Evolutionary conservation across 352 stramenopile species (phyloP).

Genomic region (Globisporangium iwayamae): DNA sequence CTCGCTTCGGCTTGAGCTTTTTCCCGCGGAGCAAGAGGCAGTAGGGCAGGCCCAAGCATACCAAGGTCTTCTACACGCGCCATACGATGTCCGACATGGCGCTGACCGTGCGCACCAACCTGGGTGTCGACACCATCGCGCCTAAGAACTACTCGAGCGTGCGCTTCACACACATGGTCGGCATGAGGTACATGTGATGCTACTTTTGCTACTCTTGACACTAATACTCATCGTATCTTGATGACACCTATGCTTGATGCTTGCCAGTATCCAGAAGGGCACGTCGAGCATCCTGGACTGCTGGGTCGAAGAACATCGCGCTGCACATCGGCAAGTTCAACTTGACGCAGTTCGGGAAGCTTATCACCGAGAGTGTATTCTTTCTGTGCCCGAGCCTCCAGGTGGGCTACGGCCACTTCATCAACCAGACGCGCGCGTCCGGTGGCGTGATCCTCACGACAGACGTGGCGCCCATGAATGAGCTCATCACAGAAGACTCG

Average conservation of each 20-base stretch:
- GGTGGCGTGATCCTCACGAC: slow-evolving; percentile 49
- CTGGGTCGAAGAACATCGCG: slow-evolving; percentile 33
- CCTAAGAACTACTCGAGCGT: slow-evolving; percentile 41
- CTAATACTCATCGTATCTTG: no score
- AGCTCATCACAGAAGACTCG: slow-evolving; percentile 40
- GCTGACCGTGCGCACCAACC: slow-evolving; percentile 17
- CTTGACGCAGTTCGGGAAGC: slow-evolving; percentile 29
- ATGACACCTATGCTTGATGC: no score
- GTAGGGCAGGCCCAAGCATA: slow-evolving; percentile 27
- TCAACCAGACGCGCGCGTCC: slow-evolving; percentile 54
- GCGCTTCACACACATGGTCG: slow-evolving; percentile 38
- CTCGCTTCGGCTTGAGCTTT: no score
- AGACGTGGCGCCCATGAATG: slow-evolving; percentile 53
- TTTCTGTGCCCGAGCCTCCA: slow-evolving; percentile 52
- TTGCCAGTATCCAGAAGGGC: slow-evolving; percentile 35
- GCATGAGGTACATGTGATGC: slow-evolving; percentile 8
- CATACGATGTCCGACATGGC: slow-evolving; percentile 53
- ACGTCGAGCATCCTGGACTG: slow-evolving; percentile 38
- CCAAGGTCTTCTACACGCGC: slow-evolving; percentile 39
- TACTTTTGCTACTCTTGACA: no score
- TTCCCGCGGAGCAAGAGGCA: no score
- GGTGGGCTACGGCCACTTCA: slow-evolving; percentile 63
- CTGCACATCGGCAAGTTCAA: slow-evolving; percentile 33
- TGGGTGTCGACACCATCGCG: slow-evolving; percentile 13
- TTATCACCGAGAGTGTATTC: slow-evolving; percentile 35